These are phyloP conservation scores for Clarireedia hainanense DNA, from an alignment of 2,329 filamentous ascomycete genomes.

Conservation along the genomic window DNA sequence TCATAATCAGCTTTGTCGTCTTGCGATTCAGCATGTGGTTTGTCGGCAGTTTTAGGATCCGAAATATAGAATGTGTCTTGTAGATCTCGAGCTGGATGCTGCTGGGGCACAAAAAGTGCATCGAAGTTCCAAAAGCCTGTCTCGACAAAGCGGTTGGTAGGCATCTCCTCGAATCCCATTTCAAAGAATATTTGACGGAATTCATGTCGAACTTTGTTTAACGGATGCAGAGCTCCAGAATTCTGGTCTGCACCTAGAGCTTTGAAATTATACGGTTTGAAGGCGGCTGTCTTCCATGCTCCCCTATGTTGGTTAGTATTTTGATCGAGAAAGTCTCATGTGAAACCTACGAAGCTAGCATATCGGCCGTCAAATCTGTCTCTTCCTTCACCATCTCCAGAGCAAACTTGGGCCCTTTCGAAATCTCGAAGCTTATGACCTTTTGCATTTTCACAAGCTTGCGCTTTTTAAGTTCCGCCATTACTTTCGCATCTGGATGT, in stretches of 20 bases:
- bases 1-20: constrained; percentile 62
- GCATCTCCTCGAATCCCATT: constrained; percentile 98
- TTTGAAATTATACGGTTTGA: constrained; percentile 79
- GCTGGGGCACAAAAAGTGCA: constrained; percentile 90
- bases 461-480: constrained; percentile 82
- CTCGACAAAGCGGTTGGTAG: constrained; percentile 87
- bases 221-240: constrained; percentile 54
- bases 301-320: constrained; percentile 41
- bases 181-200: constrained; percentile 99
- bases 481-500: constrained; percentile 63
- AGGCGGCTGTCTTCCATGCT: constrained; percentile 83
- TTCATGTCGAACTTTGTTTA: constrained; percentile 93
- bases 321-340: constrained; percentile 4
- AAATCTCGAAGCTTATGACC: constrained; percentile 73
- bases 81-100: constrained; percentile 93
- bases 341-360: constrained; percentile 56
- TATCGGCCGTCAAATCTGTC: constrained; percentile 89
- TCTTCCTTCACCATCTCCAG: constrained; percentile 86
- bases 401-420: constrained; percentile 82
- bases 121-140: constrained; percentile 99
- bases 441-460: constrained; percentile 83
- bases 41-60: constrained; percentile 71
- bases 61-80: constrained; percentile 99
- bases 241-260: constrained; percentile 53
- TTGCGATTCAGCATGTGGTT: constrained; percentile 48